Conservation (phyloP, 805 yeast species). For the Candida rishiriensis region DNA sequence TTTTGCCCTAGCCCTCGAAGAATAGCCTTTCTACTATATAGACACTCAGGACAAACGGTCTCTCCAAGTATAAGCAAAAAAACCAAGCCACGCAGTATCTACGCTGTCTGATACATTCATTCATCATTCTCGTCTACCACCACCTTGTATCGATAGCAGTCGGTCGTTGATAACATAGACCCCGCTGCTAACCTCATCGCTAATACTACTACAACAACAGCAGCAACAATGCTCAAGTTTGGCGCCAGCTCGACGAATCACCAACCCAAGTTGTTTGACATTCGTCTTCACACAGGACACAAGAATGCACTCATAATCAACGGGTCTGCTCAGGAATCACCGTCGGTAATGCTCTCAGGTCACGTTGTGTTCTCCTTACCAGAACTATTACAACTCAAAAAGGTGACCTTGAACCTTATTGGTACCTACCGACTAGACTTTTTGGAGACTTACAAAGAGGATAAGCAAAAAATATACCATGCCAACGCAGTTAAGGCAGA, state of each 20-base stretch:
- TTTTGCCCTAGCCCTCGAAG: no score
- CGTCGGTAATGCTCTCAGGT: constrained; percentile 40
- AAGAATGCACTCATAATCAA: constrained; percentile 38
- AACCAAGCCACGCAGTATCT: no score
- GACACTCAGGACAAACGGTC: no score
- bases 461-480: constrained; percentile 22
- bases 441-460: constrained; percentile 28
- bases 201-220: not conserved
- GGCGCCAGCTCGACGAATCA: constrained; percentile 32
- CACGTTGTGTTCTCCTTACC: constrained; percentile 42
- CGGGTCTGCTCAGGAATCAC: constrained; percentile 43
- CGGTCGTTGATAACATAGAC: no score
- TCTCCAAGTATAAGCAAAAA: no score
- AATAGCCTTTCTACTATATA: no score
- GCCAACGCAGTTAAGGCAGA: constrained; percentile 36
- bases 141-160: no score
- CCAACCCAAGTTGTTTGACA: constrained; percentile 18
- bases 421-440: constrained; percentile 43
- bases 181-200: no score
- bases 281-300: constrained; percentile 33
- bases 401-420: constrained; percentile 33
- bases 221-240: constrained; percentile 20
- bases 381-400: constrained; percentile 36
- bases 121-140: no score
- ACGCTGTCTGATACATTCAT: no score